These are phyloP conservation scores for Euphorbia peplus DNA, from an alignment of 345 rosid species.

Conservation along the genomic window DNA sequence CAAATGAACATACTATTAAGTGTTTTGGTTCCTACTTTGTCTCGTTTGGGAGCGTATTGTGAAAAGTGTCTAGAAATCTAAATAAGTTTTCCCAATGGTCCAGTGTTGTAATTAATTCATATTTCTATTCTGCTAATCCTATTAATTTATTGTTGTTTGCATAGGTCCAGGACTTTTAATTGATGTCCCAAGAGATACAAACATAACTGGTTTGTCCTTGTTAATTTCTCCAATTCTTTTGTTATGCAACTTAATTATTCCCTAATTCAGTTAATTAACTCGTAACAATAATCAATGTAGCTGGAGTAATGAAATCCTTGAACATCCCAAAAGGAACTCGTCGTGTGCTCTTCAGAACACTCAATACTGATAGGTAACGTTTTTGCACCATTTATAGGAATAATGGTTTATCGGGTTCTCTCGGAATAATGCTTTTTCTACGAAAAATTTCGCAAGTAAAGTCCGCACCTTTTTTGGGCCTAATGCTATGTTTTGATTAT, in stretches of 20 bases:
- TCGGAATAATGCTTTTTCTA: too few species aligned
- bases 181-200: slow-evolving; percentile 59
- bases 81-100: too few species aligned
- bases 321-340: slow-evolving; percentile 70
- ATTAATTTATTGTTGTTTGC: not conserved
- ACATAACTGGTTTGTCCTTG: slow-evolving; percentile 44
- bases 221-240: not conserved
- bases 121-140: not conserved
- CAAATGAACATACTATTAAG: too few species aligned
- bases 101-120: too few species aligned
- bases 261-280: not conserved
- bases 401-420: too few species aligned
- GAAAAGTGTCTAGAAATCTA: too few species aligned
- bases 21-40: too few species aligned
- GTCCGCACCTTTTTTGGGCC: too few species aligned
- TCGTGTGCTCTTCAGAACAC: slow-evolving; percentile 80
- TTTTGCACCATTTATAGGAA: not conserved
- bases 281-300: slow-evolving; percentile 23
- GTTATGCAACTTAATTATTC: not conserved
- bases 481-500: too few species aligned
- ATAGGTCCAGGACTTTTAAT: slow-evolving; percentile 54
- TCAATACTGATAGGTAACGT: slow-evolving; percentile 69
- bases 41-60: too few species aligned
- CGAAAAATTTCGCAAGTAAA: too few species aligned
- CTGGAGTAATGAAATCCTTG: slow-evolving; percentile 79